Evolutionary conservation across 768 basidiomycete species (phyloP), one percentile per base, ranked within the genome.

Genomic region (Psilocybe cubensis): DNA sequence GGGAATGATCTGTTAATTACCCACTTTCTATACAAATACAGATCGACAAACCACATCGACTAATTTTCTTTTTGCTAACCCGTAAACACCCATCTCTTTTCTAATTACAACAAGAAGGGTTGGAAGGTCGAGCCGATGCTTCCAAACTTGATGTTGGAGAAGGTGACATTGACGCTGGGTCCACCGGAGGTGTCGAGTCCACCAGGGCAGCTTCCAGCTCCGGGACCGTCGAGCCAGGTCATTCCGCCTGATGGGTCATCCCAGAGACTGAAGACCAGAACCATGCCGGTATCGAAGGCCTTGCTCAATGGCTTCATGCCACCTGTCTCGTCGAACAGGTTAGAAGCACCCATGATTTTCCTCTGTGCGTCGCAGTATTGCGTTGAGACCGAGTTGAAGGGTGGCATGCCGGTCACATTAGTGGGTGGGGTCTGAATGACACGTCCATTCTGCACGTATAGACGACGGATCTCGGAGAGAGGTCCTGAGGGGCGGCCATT

Each of bases 391-490:
- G 78, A 79, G 73, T 82, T 74, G 66, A 61, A 69, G 41, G 60
- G 44, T 54, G 55, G 53, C 60, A 83, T 67, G 29, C 77, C 78
- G 43, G 78, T 53, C 64, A 82, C 66, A 65, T 73, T 76, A 61
- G 70, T 68, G 40, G 68, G 65, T 51, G 76, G 75, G 74, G 81
- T 82, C 44, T 71, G 68, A 72, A 78, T 75, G 57, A 82, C 75
- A 27, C 70, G 62, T 52, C 79, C 79, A 58, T 78, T 73, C 71
- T 82, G 82, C 43, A 83, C 79, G 73, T 82, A 83, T 57, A 82
- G 53, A 43, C 80, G 78, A 58, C 79, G 77, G 69, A 83, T 84
- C 68, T 81, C 80, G 54, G 66, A 70, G 68, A 84, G 79, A 27
- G 67, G 69, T 46, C 82, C 81, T 31, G 67, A 66, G 46, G 76